phyloP scores from a whole-genome alignment of 2,329 filamentous ascomycete species.

The Chaetomiaceae sp. region DNA sequence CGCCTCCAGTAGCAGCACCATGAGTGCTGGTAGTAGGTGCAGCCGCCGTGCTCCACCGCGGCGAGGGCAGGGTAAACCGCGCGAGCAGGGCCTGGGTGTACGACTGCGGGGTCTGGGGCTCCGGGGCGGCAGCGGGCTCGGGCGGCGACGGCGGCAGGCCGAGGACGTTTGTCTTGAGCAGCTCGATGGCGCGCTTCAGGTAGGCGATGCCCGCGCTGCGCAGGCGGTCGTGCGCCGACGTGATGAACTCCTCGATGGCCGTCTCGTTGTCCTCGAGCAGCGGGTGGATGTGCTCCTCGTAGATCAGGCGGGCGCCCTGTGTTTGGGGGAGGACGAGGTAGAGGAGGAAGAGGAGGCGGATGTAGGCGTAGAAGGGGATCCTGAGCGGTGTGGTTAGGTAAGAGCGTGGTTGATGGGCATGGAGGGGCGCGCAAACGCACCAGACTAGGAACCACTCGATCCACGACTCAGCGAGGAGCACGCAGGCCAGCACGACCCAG shows the following conservation, averaged over 20 bases:
- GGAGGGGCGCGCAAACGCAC: constrained; percentile 39
- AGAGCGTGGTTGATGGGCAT: not conserved
- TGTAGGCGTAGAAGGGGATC: constrained; percentile 91
- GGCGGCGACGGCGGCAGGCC: constrained; percentile 60
- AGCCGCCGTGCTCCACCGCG: constrained; percentile 50
- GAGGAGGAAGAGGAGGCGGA: constrained; percentile 79
- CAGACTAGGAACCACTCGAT: constrained; percentile 81
- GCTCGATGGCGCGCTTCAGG: constrained; percentile 65
- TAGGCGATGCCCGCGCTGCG: constrained; percentile 73
- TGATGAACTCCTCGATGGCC: constrained; percentile 88
- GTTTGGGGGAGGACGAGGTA: constrained; percentile 97
- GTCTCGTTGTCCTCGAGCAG: constrained; percentile 83
- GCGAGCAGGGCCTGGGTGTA: constrained; percentile 82
- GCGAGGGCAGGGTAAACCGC: constrained; percentile 76
- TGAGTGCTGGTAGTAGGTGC: no score
- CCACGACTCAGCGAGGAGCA: constrained; percentile 80
- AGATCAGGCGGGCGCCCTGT: constrained; percentile 85
- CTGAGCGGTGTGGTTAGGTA: constrained; percentile 34
- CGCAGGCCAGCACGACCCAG: constrained; percentile 87
- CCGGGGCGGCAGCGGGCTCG: constrained; percentile 37
- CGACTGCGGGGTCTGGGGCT: constrained; percentile 38
- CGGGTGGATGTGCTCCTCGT: constrained; percentile 79
- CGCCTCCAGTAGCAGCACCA: not conserved
- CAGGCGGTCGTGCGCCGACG: constrained; percentile 71
- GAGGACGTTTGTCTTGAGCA: constrained; percentile 71